Base-by-base conservation (phyloP, 108 stramenopile genomes). In the Asterionellopsis glacialis region DNA sequence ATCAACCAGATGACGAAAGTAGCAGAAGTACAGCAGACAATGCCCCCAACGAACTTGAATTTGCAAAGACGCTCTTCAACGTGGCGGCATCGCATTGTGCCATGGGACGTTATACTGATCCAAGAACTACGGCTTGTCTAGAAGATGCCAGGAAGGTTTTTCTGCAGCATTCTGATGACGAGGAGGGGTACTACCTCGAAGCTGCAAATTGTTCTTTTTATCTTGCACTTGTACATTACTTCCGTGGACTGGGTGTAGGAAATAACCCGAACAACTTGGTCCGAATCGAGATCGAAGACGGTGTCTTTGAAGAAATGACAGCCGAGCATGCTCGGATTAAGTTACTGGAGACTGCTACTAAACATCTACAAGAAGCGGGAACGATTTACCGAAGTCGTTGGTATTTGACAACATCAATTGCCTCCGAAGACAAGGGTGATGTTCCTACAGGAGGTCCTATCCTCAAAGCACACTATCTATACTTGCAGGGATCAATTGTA, bases 401-500 rank as follows among this genome's bases (percentile, higher is more conserved):
- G 21, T 57, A 41, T 26, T 12, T 42, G 2, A 15, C 39, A 19
- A 40, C 16, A 13, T 11, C 16, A 14, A 22, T 3, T 4, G 5
- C 19, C 22, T 19, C 19, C 15, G 24, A 25, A 24, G 40, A 16
- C 21, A n/a, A 39, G 2, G 41, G 26, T 42, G 22, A 9, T 41
- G 14, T 5, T 42, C 39, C 39, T 16, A 16, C n/a, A 12, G 19
- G 23, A 41, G 16, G 21, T 22, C 15, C 16, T 9, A 38, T 38
- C 16, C 56, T 57, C 16, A 27, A 42, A 16, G 56, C 56, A 25
- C 56, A 57, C 21, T 19, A 39, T 21, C n/a, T 19, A 19, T 57
- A 42, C 56, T 13, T 41, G 24, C 55, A 69, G 45, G 76, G 71
- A 24, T 66, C 51, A 45, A 57, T 77, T 48, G 57, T 50, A 22